Evolutionary conservation across 2,329 filamentous ascomycete species (phyloP).

Genomic region (Gliomastix tumulicola): DNA sequence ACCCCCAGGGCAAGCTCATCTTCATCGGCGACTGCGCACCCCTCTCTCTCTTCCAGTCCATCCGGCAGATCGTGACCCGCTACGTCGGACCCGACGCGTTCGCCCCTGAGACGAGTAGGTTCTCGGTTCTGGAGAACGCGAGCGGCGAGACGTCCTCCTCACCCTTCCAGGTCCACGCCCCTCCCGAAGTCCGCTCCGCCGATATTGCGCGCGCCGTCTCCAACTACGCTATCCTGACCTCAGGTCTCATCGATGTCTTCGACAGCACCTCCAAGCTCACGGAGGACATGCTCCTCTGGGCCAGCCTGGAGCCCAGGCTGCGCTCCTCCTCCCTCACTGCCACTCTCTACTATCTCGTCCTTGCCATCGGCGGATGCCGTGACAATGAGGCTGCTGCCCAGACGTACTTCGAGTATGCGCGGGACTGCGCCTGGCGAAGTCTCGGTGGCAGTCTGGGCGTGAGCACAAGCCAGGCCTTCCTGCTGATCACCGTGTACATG

Average conservation of each 20-base stretch:
- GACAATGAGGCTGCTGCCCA: slow-evolving; percentile 32
- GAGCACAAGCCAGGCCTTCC: slow-evolving; percentile 41
- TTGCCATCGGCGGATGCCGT: slow-evolving; percentile 40
- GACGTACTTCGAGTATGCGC: slow-evolving; percentile 42
- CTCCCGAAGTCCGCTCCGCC: slow-evolving; percentile 17
- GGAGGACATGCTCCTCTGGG: slow-evolving; percentile 35
- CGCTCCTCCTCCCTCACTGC: slow-evolving; percentile 31
- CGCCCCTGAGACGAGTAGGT: slow-evolving; percentile 40
- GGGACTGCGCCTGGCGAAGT: slow-evolving; percentile 33
- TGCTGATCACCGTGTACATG: slow-evolving; percentile 46
- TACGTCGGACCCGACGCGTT: slow-evolving; percentile 42
- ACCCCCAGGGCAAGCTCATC: slow-evolving; percentile 45
- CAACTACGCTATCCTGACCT: slow-evolving; percentile 30
- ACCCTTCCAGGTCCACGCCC: slow-evolving; percentile 9
- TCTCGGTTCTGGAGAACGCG: slow-evolving; percentile 34
- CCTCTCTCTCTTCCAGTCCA: slow-evolving; percentile 47
- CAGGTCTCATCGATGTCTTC: slow-evolving; percentile 42
- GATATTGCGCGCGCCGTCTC: slow-evolving; percentile 21
- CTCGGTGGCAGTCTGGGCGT: slow-evolving; percentile 40
- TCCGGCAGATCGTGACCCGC: slow-evolving; percentile 42
- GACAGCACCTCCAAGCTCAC: slow-evolving; percentile 25
- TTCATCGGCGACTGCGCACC: slow-evolving; percentile 52
- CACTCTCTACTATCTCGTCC: slow-evolving; percentile 39
- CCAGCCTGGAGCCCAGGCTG: slow-evolving; percentile 18
- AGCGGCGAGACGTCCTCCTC: slow-evolving; percentile 6